Evolutionary conservation across 108 stramenopile species (phyloP).

Genomic region (Mediolabrus comicus): DNA sequence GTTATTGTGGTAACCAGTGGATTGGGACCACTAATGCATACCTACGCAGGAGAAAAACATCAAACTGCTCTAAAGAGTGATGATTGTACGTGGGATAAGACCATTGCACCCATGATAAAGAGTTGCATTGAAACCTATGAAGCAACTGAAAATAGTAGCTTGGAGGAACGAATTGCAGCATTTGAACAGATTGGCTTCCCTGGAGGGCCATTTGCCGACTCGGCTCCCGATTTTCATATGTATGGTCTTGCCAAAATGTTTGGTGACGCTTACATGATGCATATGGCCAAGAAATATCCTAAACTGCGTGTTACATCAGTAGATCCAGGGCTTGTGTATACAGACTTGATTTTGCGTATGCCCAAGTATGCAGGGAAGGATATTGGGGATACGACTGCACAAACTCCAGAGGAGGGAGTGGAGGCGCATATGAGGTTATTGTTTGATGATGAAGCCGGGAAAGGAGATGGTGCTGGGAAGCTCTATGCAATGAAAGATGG

Average conservation of each 20-base stretch:
- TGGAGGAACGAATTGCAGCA: constrained; percentile 17
- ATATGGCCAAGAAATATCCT: constrained; percentile 13
- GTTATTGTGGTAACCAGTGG: constrained; percentile 37
- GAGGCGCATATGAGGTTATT: constrained; percentile 36
- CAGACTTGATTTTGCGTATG: constrained; percentile 41
- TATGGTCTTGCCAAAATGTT: constrained; percentile 50
- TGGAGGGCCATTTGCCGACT: constrained; percentile 40
- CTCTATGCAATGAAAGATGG: constrained; percentile 37
- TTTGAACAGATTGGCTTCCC: constrained; percentile 32
- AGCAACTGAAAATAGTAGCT: not conserved
- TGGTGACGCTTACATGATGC: constrained; percentile 40
- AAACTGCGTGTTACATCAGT: constrained; percentile 25
- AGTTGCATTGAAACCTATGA: constrained; percentile 16
- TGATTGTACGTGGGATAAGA: constrained; percentile 16
- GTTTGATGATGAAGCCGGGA: constrained; percentile 29
- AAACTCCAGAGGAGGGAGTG: constrained; percentile 38
- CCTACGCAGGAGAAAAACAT: constrained; percentile 11
- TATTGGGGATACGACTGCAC: constrained; percentile 25
- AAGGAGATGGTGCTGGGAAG: constrained; percentile 17
- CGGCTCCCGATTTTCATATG: constrained; percentile 48
- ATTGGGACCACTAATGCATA: constrained; percentile 35
- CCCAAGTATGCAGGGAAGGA: constrained; percentile 29
- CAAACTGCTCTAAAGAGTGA: constrained; percentile 4
- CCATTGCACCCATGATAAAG: constrained; percentile 4
- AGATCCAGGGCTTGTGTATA: constrained; percentile 45